These are phyloP conservation scores for Diaporthe sp. DNA, from an alignment of 2,329 filamentous ascomycete species.

Conservation along the genomic window DNA sequence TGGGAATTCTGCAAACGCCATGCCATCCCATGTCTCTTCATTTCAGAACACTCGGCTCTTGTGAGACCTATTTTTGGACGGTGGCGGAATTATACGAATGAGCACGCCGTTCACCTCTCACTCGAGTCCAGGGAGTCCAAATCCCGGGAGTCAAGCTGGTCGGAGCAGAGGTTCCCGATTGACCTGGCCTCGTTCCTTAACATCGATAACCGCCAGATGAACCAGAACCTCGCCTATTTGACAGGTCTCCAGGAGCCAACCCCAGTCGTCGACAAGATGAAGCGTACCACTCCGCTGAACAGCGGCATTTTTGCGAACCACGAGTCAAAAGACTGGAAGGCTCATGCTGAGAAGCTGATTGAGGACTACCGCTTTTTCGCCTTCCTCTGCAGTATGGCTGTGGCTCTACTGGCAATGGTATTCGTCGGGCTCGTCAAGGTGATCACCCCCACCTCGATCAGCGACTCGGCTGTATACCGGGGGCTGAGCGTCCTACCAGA, in stretches of 20 bases:
- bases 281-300: neutral
- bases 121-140: constrained; percentile 53
- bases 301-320: neutral
- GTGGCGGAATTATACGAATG: constrained; percentile 50
- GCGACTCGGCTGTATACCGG: neutral
- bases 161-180: constrained; percentile 56
- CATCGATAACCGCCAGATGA: constrained; percentile 63
- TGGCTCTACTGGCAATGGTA: neutral
- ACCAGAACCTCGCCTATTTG: constrained; percentile 62
- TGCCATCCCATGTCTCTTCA: constrained; percentile 58
- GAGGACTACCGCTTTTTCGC: constrained; percentile 5
- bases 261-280: constrained; percentile 21
- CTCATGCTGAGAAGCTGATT: neutral
- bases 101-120: constrained; percentile 58
- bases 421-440: neutral
- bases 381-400: constrained; percentile 2
- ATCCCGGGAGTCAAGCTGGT: constrained; percentile 42
- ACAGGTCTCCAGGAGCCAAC: constrained; percentile 48
- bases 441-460: neutral
- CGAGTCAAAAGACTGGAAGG: constrained; percentile 7
- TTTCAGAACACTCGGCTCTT: constrained; percentile 56
- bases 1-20: constrained; percentile 60
- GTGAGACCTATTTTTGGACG: constrained; percentile 43
- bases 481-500: neutral
- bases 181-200: constrained; percentile 60